Percentiles rank a stretch among this genome's conserved stretches.
phyloP scores from a whole-genome alignment of 148 eudicot species.

The Talinum fruticosum region DNA sequence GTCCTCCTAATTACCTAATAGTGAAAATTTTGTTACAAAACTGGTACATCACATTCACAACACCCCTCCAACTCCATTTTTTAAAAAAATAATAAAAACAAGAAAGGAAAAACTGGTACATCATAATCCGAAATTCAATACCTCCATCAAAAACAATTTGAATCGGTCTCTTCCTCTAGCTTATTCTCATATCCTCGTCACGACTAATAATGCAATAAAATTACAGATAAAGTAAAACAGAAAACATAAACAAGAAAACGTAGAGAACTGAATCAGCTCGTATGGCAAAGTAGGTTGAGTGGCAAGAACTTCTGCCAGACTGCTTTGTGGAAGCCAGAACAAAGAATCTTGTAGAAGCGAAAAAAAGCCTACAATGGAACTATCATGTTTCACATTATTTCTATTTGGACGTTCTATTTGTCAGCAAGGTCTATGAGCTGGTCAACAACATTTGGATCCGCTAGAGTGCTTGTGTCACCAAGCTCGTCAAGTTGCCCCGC shows the following conservation, averaged over 20 bases:
- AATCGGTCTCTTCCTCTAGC: not conserved
- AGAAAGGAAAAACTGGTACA: not conserved
- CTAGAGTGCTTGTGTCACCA: constrained; percentile 94
- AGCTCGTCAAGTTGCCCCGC: constrained; percentile 88
- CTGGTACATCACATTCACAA: not conserved
- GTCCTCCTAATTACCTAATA: not conserved
- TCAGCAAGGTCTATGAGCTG: constrained; percentile 82
- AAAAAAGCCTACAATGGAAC: not conserved
- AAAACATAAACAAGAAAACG: not conserved
- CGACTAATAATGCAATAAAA: not conserved
- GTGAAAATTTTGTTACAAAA: not conserved
- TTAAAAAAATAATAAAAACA: not conserved
- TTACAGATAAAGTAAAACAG: not conserved
- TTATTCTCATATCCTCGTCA: not conserved
- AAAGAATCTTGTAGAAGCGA: not conserved
- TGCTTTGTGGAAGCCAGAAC: not conserved
- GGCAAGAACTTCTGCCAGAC: not conserved
- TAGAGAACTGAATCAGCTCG: not conserved
- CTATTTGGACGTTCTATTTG: constrained; percentile 14
- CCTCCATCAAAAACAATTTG: not conserved
- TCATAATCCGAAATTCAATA: not conserved
- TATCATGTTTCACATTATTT: not conserved
- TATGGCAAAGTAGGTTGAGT: constrained; percentile 1
- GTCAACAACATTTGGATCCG: constrained; percentile 88
- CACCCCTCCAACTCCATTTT: not conserved